Conservation (phyloP, 129 eudicot species). For the Gnaphalium uliginosum region DNA sequence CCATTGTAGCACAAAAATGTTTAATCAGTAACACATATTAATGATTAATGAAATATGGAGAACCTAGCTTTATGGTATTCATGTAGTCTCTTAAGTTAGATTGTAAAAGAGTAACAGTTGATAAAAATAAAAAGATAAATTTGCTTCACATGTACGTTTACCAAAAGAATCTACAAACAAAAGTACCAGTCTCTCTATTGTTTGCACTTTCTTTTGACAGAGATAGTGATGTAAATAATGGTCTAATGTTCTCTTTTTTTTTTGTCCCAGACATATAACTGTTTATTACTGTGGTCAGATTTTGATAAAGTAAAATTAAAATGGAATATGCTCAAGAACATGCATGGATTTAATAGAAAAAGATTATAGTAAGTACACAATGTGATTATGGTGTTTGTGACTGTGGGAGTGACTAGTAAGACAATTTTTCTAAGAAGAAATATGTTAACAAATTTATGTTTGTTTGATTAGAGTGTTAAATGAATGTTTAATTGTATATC, state of each 20-base stretch:
- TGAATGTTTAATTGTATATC: background rate
- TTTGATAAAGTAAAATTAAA: slow-evolving; percentile 11
- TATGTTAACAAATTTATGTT: no score
- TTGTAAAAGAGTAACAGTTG: background rate
- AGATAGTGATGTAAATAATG: slow-evolving; percentile 28
- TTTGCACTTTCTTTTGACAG: slow-evolving; percentile 39
- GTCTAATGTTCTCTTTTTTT: slow-evolving; percentile 15
- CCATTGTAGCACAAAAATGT: slow-evolving; percentile 43
- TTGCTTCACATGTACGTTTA: slow-evolving; percentile 29
- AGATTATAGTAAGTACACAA: background rate
- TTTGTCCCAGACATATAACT: slow-evolving; percentile 12
- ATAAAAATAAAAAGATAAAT: background rate
- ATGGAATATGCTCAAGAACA: background rate
- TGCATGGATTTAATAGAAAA: background rate
- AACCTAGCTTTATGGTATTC: slow-evolving; percentile 7
- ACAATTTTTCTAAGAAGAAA: no score
- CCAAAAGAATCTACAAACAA: slow-evolving; percentile 29
- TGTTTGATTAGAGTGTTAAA: background rate
- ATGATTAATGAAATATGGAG: background rate
- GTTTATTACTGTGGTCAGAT: slow-evolving; percentile 24
- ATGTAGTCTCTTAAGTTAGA: background rate
- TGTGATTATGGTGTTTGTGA: slow-evolving; percentile 12
- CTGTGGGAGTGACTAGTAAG: background rate
- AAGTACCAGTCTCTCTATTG: slow-evolving; percentile 4
- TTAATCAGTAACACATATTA: background rate